Evolutionary conservation across 345 rosid genomes (phyloP), one percentile per base, ranked within the genome.

Genomic region (Moringa oleifera): DNA sequence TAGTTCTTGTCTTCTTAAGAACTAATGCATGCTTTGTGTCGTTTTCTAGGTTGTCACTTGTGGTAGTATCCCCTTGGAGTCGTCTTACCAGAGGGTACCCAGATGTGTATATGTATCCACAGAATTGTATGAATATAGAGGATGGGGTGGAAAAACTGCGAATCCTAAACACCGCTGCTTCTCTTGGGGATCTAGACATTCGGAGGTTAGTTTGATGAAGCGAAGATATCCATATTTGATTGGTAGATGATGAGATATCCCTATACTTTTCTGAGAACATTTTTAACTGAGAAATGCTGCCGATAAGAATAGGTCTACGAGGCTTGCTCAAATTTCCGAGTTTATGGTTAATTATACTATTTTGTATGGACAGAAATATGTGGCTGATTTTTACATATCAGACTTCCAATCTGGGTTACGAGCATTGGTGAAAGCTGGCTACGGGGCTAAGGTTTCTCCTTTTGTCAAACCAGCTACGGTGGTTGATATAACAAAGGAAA

Each of bases 401-500:
- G 98, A 92, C 71, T 87, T 92, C 54, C 98, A 89, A 23, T 84
- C 97, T 12, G 98, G 98, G 56, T 76, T 92, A 46, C 79, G 98
- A 70, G 98, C 98, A 51, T 62, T 87, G 65, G 97, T 92, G 55
- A 89, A 89, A 80, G 95, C 95, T 1, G 98, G 98, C 25, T 81
- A 83, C 63, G 98, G 98, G 63, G 81, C 98, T 6, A 87, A 85
- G 81, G 93, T 92, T 73, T 77, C 97, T 66, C 85, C 95, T 2
- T 87, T 87, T 73, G 94, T 87, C 58, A 71, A 72, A 64, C 85
- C 93, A 28, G 47, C 84, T 50, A 81, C 91, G 20, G 89, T 86
- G 22, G 93, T 77, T 56, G 85, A 89, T 61, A 84, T 85, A 19
- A 83, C 77, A 25, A 74, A 73, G 67, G 78, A 78, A 65, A 89